phyloP scores from a whole-genome alignment of 768 basidiomycete species.

The Boletus rubropictus region DNA sequence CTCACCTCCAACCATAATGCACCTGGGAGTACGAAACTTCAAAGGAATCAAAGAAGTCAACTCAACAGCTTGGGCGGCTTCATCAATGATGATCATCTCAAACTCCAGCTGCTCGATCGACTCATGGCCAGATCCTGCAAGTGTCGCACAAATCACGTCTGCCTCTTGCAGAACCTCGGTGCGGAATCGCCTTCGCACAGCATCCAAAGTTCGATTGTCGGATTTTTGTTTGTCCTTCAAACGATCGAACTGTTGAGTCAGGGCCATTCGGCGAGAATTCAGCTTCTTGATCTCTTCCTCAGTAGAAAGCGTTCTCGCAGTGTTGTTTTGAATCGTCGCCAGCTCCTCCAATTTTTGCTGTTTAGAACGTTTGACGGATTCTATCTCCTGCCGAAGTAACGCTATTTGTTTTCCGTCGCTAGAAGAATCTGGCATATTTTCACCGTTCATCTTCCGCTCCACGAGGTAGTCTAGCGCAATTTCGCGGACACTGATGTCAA shows the following conservation, averaged over 20 bases:
- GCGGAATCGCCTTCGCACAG: slow-evolving; percentile 66
- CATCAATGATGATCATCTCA: slow-evolving; percentile 95
- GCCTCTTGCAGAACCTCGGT: slow-evolving; percentile 77
- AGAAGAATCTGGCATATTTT: slow-evolving; percentile 33
- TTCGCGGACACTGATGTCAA: slow-evolving; percentile 77
- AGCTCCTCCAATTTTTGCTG: slow-evolving; percentile 61
- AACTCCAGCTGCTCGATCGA: slow-evolving; percentile 78
- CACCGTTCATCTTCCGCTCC: slow-evolving; percentile 59
- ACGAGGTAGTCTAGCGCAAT: slow-evolving; percentile 85
- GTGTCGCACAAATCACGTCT: slow-evolving; percentile 89
- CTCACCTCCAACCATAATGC: slow-evolving; percentile 89
- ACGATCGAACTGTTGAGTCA: slow-evolving; percentile 68
- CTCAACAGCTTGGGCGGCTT: slow-evolving; percentile 96
- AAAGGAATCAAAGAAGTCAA: slow-evolving; percentile 92
- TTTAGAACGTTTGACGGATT: slow-evolving; percentile 55
- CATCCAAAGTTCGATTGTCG: slow-evolving; percentile 75
- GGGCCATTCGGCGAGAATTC: slow-evolving; percentile 53
- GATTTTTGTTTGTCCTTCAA: slow-evolving; percentile 81
- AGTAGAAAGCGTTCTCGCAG: slow-evolving; percentile 46
- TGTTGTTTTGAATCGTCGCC: slow-evolving; percentile 49
- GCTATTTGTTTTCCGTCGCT: slow-evolving; percentile 58
- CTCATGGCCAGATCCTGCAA: slow-evolving; percentile 92
- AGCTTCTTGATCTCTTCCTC: slow-evolving; percentile 67
- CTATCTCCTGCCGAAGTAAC: slow-evolving; percentile 59
- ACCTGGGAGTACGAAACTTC: slow-evolving; percentile 76